These are phyloP conservation scores for Adansonia grandidieri DNA, from an alignment of 441 rosid genomes.

Conservation along the genomic window DNA sequence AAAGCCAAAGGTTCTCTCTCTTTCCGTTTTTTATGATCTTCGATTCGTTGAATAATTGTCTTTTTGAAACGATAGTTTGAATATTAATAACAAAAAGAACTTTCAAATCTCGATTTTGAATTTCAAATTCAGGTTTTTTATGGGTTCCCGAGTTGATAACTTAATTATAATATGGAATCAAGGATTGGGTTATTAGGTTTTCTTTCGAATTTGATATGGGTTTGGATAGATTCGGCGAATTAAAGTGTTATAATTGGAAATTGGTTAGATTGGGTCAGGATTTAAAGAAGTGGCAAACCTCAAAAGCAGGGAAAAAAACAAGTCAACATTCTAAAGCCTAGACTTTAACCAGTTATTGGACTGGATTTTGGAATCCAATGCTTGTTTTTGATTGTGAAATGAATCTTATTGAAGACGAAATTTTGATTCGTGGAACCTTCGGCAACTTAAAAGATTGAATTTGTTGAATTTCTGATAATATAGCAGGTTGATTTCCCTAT, in stretches of 20 bases:
- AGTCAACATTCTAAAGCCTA: neutral
- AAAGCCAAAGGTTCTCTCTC: neutral
- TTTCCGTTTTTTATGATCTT: neutral
- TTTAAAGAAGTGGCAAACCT: neutral
- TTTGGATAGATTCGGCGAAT: neutral
- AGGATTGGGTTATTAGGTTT: neutral
- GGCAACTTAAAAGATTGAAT: neutral
- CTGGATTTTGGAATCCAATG: neutral
- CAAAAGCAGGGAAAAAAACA: neutral
- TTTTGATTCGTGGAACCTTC: neutral
- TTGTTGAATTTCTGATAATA: neutral
- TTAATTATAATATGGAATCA: slow-evolving; percentile 1
- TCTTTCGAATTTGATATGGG: slow-evolving; percentile 1
- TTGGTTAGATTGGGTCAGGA: neutral
- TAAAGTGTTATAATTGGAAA: neutral
- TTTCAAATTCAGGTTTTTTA: neutral
- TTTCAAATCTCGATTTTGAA: neutral
- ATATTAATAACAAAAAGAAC: neutral
- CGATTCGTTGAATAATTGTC: neutral
- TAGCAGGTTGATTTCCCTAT: neutral
- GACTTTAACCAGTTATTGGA: neutral
- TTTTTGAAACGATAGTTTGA: no score
- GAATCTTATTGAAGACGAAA: neutral
- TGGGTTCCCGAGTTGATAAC: neutral
- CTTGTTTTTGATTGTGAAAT: neutral